These are phyloP conservation scores for Saccharomycopsis synnaedendra DNA, from an alignment of 805 yeast species.

Conservation along the genomic window DNA sequence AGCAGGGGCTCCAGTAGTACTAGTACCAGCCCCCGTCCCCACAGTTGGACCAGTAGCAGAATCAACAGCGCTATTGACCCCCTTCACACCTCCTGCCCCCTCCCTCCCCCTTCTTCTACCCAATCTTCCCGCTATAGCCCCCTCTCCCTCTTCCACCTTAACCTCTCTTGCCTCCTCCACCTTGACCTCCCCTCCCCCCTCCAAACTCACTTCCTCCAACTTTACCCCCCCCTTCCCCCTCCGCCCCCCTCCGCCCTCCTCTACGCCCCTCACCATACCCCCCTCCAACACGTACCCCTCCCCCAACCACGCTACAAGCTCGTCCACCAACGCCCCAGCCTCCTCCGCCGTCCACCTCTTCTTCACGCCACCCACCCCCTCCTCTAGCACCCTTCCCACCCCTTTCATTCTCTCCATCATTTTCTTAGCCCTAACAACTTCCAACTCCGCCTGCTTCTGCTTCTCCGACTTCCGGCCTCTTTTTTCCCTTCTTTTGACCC, in stretches of 20 bases:
- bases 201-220: neutral
- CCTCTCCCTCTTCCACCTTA: neutral
- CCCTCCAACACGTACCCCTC: neutral
- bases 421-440: neutral
- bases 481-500: neutral
- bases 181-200: neutral
- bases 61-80: too few relatives aligned
- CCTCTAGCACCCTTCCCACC: neutral
- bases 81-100: neutral
- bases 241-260: neutral
- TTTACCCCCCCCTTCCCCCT: neutral
- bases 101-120: neutral
- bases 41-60: too few relatives aligned
- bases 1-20: too few relatives aligned
- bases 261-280: neutral
- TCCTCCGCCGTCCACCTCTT: neutral
- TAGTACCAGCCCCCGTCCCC: too few relatives aligned
- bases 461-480: neutral
- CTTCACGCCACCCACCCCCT: neutral
- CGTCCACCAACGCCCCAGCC: too few relatives aligned
- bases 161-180: neutral
- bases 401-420: neutral
- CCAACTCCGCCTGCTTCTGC: neutral
- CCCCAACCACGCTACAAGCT: too few relatives aligned
- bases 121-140: neutral